Evolutionary conservation across 2,329 filamentous ascomycete genomes (phyloP).

Genomic region (Ascochyta viciae-villosae): DNA sequence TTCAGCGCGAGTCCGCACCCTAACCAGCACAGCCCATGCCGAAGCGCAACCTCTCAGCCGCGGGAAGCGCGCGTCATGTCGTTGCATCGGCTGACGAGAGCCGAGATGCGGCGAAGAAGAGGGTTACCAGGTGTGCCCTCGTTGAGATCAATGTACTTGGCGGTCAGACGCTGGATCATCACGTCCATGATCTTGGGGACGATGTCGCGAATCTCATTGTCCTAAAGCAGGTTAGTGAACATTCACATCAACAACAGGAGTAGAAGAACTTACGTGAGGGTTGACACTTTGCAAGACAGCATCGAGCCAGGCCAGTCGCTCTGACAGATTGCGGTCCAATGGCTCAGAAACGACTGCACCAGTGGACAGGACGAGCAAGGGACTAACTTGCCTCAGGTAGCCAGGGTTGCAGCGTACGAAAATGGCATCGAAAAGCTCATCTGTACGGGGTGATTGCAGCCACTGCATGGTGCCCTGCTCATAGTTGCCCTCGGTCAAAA

Average conservation of each 20-base stretch:
- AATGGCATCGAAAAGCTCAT: slow-evolving; percentile 67
- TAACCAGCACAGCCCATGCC: slow-evolving; percentile 18
- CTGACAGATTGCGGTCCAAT: slow-evolving; percentile 59
- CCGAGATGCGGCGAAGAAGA: slow-evolving; percentile 60
- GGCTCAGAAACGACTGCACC: slow-evolving; percentile 67
- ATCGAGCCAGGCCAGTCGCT: slow-evolving; percentile 67
- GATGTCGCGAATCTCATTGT: slow-evolving; percentile 63
- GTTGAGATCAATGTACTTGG: slow-evolving; percentile 63
- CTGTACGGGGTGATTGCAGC: slow-evolving; percentile 67
- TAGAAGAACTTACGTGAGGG: slow-evolving; percentile 54
- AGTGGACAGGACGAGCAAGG: slow-evolving; percentile 66
- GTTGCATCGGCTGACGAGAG: slow-evolving; percentile 49
- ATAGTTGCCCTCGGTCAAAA: slow-evolving; percentile 65
- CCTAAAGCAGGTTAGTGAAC: slow-evolving; percentile 45
- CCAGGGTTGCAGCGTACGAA: slow-evolving; percentile 65
- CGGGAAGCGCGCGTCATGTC: slow-evolving; percentile 39
- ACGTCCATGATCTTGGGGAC: slow-evolving; percentile 67
- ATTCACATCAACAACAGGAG: not conserved
- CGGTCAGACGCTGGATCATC: slow-evolving; percentile 63
- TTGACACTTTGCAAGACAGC: slow-evolving; percentile 63
- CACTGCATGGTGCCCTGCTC: slow-evolving; percentile 61
- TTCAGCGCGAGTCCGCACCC: slow-evolving; percentile 34
- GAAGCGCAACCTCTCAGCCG: slow-evolving; percentile 19
- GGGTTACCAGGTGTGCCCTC: slow-evolving; percentile 60
- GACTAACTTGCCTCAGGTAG: slow-evolving; percentile 63